phyloP scores from a whole-genome alignment of 257 asterid genomes.

The Coffea canephora region DNA sequence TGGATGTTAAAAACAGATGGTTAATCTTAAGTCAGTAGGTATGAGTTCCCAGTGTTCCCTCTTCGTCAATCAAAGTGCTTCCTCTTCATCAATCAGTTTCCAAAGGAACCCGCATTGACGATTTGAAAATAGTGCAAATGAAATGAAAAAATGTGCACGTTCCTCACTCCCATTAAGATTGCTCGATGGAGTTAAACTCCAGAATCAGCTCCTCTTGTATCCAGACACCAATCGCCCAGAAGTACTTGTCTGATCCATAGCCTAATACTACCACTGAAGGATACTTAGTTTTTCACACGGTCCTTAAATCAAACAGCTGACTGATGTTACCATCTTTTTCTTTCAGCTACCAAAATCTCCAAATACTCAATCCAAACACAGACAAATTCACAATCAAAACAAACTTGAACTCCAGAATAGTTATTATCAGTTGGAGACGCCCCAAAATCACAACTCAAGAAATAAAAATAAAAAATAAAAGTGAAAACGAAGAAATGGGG shows the following conservation, averaged over 20 bases:
- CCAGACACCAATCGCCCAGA: neutral
- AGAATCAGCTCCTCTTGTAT: neutral
- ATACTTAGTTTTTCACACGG: conserved; percentile 13
- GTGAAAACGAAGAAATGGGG: neutral
- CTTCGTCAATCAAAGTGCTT: neutral
- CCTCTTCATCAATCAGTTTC: neutral
- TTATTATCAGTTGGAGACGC: neutral
- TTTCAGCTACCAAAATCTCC: neutral
- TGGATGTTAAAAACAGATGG: neutral
- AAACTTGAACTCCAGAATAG: neutral
- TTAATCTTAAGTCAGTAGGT: neutral
- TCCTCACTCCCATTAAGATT: neutral
- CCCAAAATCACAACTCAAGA: neutral
- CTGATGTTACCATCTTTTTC: neutral
- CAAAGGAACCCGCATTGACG: neutral
- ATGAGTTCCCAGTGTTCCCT: neutral
- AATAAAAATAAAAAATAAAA: too few species aligned
- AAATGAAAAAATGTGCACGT: neutral
- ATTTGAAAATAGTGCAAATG: neutral
- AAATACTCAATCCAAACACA: neutral
- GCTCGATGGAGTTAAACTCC: neutral
- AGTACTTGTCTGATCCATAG: neutral
- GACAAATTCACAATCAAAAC: neutral
- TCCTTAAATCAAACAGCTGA: conserved; percentile 45
- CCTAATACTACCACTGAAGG: neutral